Percentiles rank a stretch among this genome's conserved stretches.
Evolutionary conservation across 805 yeast genomes (phyloP).

Genomic region (Candida tibetensis): DNA sequence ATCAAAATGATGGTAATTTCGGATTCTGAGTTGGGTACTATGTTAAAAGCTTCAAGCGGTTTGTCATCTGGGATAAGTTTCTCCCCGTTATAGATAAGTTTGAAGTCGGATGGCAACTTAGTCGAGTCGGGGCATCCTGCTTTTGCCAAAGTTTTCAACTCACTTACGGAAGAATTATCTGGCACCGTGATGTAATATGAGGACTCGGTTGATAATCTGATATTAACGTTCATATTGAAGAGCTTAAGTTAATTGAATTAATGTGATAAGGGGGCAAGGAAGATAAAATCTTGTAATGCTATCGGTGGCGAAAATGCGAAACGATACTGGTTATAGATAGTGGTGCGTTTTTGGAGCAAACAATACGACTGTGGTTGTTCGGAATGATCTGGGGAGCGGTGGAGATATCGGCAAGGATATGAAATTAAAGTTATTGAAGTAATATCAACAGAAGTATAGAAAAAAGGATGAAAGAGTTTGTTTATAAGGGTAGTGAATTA

Average conservation of each 20-base stretch:
- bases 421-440: too few species aligned
- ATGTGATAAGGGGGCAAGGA: background rate
- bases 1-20: slow-evolving; percentile 22
- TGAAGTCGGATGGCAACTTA: slow-evolving; percentile 36
- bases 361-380: too few species aligned
- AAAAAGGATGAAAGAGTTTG: too few species aligned
- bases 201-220: slow-evolving; percentile 46
- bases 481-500: too few species aligned
- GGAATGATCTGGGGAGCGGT: too few species aligned
- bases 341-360: too few species aligned
- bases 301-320: background rate
- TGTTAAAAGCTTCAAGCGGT: slow-evolving; percentile 19
- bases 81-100: slow-evolving; percentile 39
- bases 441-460: too few species aligned
- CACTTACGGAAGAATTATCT: slow-evolving; percentile 51
- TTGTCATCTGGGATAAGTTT: slow-evolving; percentile 30
- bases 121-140: slow-evolving; percentile 30
- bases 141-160: slow-evolving; percentile 45
- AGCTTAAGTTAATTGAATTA: background rate
- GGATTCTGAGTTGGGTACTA: slow-evolving; percentile 13
- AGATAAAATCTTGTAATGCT: background rate
- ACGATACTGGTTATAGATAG: too few species aligned
- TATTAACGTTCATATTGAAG: slow-evolving; percentile 45
- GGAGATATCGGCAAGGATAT: too few species aligned
- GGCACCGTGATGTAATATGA: slow-evolving; percentile 49